Conservation (phyloP, 116 monocot species). For the Cymodocea nodosa region DNA sequence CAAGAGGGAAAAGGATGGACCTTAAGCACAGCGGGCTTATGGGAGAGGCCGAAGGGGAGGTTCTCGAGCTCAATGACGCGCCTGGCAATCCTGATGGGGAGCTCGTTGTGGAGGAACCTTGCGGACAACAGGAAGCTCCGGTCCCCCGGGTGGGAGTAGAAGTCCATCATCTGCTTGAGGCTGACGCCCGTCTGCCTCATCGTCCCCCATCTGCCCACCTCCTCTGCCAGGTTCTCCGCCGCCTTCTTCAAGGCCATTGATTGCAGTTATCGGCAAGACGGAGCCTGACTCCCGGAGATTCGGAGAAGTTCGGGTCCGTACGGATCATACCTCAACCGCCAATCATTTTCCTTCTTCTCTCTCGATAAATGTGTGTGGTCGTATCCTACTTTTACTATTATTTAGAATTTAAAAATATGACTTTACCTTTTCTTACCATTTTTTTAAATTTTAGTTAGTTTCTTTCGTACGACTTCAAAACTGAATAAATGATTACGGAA, state of each 20-base stretch:
- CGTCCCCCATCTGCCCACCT: constrained; percentile 66
- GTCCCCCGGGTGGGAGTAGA: constrained; percentile 48
- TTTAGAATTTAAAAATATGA: no score
- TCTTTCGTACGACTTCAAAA: no score
- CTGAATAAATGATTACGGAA: no score
- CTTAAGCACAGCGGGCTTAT: constrained; percentile 72
- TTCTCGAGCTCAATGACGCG: constrained; percentile 62
- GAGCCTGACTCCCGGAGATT: no score
- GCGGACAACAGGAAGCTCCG: constrained; percentile 54
- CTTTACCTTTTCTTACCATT: no score
- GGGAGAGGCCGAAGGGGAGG: constrained; percentile 71
- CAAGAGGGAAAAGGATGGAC: constrained; percentile 8
- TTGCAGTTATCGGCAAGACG: no score
- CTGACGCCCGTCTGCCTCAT: constrained; percentile 89
- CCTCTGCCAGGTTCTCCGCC: constrained; percentile 26
- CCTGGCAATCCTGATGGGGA: constrained; percentile 65
- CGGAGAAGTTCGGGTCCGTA: no score
- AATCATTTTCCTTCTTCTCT: no score
- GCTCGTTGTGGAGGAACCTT: constrained; percentile 85
- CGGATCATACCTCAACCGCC: no score
- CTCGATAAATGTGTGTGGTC: no score
- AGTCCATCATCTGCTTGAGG: constrained; percentile 93
- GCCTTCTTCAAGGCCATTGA: constrained; percentile 4
- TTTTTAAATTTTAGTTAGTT: no score
- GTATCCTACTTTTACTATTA: no score